Base-by-base conservation (phyloP, 225 moss, liverwort and hornwort genomes). In the Ulota crispa region DNA sequence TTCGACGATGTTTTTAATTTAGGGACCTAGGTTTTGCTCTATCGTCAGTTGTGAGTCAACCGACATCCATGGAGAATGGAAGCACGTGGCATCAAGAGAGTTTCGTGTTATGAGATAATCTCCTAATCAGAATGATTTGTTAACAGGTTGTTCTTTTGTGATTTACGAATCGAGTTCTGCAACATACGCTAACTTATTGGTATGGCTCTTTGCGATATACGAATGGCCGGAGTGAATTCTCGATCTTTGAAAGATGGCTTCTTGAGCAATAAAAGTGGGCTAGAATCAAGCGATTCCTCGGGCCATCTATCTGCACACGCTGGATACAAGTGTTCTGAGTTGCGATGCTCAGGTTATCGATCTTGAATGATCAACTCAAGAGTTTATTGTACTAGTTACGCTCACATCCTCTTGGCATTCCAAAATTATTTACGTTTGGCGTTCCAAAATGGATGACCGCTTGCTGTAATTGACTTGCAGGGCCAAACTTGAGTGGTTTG, bases 401-500 rank as follows among this genome's bases (percentile, higher is more conserved):
- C 28, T 68, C 14, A 30, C 70, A 7, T 26, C 36, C 26, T 26
- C 36, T 43, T 70, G 43, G 10, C 18, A 45, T 79, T 30, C 2
- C 13, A 3, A 52, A 8, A 14, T 20, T 39, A 37, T 39, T 24
- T 14, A 53, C 7, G 64, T 15, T 3, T 4, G 15, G 20, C 16
- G 1, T 8, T 13, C 7, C 27, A 34, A 59, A 32, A 32, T 19
- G 19, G 36, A 34, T 75, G 65, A 84, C 9, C 27, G 39, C 64
- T 47, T 78, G 9, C 47, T 4, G 13, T 4, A 61, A 67, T 39
- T 76, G 60, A 15, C 71, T 60, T 85, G 77, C 87, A 92, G 92
- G 95, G 72, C 95, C 95, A 31, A 95, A 95, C 64, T 70, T 95
- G 72, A 34, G 75, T 43, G 94, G 95, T 19, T 88, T 95, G 65